These are phyloP conservation scores for Ascochyta lentis DNA, from an alignment of 2,329 filamentous ascomycete species.

Conservation along the genomic window DNA sequence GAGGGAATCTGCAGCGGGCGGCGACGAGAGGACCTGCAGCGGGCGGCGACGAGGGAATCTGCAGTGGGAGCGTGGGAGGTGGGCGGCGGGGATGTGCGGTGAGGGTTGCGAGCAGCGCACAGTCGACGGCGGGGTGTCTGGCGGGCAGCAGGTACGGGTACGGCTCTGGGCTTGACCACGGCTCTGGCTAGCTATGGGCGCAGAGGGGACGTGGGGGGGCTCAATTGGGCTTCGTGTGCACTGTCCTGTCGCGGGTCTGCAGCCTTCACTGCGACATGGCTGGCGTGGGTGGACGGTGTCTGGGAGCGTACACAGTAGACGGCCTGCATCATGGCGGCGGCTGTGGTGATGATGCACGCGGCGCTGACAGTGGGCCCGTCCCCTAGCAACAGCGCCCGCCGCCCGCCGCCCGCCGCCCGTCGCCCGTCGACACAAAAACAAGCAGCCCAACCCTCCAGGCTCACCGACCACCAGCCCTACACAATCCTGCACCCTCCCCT, in stretches of 20 bases:
- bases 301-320: neutral
- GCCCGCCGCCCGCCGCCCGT: neutral
- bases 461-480: neutral
- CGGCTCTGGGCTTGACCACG: too few relatives aligned
- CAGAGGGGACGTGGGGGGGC: neutral
- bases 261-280: constrained; percentile 7
- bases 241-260: neutral
- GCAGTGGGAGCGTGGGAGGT: constrained; percentile 13
- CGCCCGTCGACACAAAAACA: constrained; percentile 14
- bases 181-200: neutral
- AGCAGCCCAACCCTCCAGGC: neutral
- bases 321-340: too few relatives aligned
- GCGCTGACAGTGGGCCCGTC: neutral
- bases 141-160: neutral
- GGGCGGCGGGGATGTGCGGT: constrained; percentile 31
- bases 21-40: too few relatives aligned
- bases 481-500: neutral
- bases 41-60: constrained; percentile 18
- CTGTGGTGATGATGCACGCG: constrained; percentile 1
- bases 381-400: constrained; percentile 11
- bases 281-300: neutral
- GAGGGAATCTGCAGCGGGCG: too few relatives aligned
- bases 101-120: constrained; percentile 18
- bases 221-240: neutral
- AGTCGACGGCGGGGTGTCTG: constrained; percentile 8